A percentile compares a stretch with the other conserved stretches of the same genome.
These are phyloP conservation scores for Eimeria brunetti DNA, from an alignment of 169 alveolate genomes.

Conservation along the genomic window DNA sequence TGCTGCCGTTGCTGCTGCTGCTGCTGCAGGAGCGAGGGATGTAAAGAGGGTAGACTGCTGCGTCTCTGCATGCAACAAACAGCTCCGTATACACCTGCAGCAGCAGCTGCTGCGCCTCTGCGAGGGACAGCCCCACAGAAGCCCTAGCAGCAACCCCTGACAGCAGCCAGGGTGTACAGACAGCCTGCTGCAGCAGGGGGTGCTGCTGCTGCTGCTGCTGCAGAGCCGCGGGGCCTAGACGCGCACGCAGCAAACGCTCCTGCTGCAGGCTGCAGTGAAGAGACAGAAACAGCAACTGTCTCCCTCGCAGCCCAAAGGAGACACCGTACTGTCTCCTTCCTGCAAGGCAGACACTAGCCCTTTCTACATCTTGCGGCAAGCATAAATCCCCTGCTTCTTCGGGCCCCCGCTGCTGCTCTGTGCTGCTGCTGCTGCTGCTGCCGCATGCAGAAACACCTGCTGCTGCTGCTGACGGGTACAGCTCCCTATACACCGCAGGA, in stretches of 20 bases:
- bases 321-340: constrained; percentile 57
- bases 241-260: constrained; percentile 21
- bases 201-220: constrained; percentile 64
- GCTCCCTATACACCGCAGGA: constrained; percentile 3
- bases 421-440: constrained; percentile 43
- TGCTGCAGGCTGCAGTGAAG: constrained; percentile 66
- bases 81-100: constrained; percentile 25
- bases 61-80: constrained; percentile 60
- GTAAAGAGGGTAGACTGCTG: constrained; percentile 49
- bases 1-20: constrained; percentile 50
- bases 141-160: constrained; percentile 32
- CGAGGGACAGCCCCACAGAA: constrained; percentile 36
- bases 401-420: neutral
- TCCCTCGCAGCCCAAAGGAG: constrained; percentile 20
- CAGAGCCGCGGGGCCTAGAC: neutral
- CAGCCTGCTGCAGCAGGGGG: constrained; percentile 15
- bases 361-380: constrained; percentile 14
- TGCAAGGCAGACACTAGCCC: constrained; percentile 39
- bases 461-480: neutral
- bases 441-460: neutral
- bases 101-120: constrained; percentile 63
- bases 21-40: constrained; percentile 7
- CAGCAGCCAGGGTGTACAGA: constrained; percentile 38
- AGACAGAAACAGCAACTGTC: constrained; percentile 38
- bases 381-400: neutral